These are phyloP conservation scores for Ophiostoma perfectum DNA, from an alignment of 2,329 filamentous ascomycete species.

Conservation along the genomic window DNA sequence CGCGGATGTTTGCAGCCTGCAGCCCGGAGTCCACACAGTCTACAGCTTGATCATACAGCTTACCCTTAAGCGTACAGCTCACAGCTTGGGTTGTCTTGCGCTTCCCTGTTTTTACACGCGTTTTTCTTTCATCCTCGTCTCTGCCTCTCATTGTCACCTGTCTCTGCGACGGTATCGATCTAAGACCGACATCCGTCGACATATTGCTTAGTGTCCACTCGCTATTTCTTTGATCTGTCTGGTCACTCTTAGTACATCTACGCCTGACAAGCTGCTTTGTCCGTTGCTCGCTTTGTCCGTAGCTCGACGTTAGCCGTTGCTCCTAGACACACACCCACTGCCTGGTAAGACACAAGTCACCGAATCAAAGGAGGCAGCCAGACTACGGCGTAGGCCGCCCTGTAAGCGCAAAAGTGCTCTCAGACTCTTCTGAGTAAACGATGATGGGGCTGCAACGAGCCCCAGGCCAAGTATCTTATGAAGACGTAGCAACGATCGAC, in stretches of 20 bases:
- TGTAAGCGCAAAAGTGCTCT: neutral
- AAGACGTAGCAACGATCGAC: neutral
- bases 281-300: neutral
- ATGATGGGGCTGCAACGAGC: too few relatives aligned
- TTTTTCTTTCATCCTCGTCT: neutral
- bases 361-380: slow-evolving; percentile 5
- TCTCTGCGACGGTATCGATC: neutral
- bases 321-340: neutral
- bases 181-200: neutral
- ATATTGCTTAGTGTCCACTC: too few relatives aligned
- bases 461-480: too few relatives aligned
- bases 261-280: neutral
- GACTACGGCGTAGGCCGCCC: slow-evolving; percentile 1
- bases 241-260: neutral
- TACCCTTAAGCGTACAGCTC: too few relatives aligned
- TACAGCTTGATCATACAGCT: too few relatives aligned
- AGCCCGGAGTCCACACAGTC: too few relatives aligned
- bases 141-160: neutral
- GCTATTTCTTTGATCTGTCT: neutral
- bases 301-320: slow-evolving; percentile 11
- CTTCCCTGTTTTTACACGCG: too few relatives aligned
- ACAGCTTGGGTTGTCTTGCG: too few relatives aligned
- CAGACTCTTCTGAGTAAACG: neutral
- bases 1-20: too few relatives aligned
- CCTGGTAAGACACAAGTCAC: slow-evolving; percentile 1